These are phyloP conservation scores for Magnusiomyces clavatus DNA, from an alignment of 1,139 yeast genomes.

Conservation along the genomic window DNA sequence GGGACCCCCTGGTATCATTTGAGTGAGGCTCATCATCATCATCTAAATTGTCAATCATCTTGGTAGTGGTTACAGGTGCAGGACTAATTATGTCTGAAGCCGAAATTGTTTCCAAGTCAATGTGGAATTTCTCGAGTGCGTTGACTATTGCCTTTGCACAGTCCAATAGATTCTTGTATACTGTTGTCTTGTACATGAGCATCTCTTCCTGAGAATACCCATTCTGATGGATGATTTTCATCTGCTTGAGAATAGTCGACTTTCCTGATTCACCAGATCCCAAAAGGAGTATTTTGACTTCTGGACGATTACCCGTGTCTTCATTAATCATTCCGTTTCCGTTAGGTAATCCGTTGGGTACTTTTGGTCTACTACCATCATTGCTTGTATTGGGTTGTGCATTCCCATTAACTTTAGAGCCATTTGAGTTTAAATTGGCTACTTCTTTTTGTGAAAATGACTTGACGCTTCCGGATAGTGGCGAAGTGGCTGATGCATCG, in stretches of 20 bases:
- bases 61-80: neutral
- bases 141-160: constrained; percentile 53
- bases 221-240: constrained; percentile 65
- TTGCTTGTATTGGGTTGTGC: too few species aligned
- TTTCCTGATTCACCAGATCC: constrained; percentile 77
- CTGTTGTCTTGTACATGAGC: constrained; percentile 57
- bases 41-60: too few species aligned
- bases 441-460: too few species aligned
- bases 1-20: neutral
- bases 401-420: too few species aligned
- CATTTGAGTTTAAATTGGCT: too few species aligned
- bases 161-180: constrained; percentile 56
- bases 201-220: constrained; percentile 59
- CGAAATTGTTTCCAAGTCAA: constrained; percentile 2
- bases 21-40: neutral
- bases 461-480: too few species aligned
- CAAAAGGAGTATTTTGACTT: constrained; percentile 53
- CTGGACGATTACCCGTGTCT: constrained; percentile 19
- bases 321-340: too few species aligned
- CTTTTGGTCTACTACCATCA: too few species aligned
- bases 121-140: constrained; percentile 37
- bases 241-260: constrained; percentile 67
- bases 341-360: too few species aligned
- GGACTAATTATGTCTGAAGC: neutral
- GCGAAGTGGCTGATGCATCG: too few species aligned